Evolutionary conservation across 2,329 filamentous ascomycete species (phyloP).

Genomic region (Diaporthe destruens): DNA sequence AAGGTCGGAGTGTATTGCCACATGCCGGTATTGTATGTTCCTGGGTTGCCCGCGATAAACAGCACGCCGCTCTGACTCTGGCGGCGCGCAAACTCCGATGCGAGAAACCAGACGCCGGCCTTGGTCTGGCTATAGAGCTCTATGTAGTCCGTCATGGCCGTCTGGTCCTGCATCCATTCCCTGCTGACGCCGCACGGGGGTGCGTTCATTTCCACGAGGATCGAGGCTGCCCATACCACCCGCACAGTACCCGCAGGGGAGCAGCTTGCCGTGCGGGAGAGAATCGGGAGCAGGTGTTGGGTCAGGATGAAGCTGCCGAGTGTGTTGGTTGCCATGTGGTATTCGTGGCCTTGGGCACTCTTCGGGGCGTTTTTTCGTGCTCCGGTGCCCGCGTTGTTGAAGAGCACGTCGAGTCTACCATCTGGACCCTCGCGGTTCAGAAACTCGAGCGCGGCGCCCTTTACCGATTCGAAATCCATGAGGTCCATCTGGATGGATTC

Average conservation of each 20-base stretch:
- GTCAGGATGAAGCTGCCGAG: conserved; percentile 43
- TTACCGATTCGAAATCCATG: conserved; percentile 43
- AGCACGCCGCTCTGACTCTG: conserved; percentile 40
- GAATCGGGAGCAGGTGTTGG: conserved; percentile 34
- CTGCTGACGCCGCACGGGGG: conserved; percentile 41
- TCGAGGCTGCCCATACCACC: conserved; percentile 45
- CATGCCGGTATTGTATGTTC: conserved; percentile 24
- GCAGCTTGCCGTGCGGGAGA: not conserved
- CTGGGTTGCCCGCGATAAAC: conserved; percentile 28
- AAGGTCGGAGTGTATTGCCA: conserved; percentile 25
- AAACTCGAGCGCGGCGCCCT: conserved; percentile 41
- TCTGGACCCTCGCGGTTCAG: conserved; percentile 36
- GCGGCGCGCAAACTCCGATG: conserved; percentile 44
- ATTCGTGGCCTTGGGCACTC: conserved; percentile 43
- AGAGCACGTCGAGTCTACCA: conserved; percentile 44
- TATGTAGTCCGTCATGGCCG: conserved; percentile 28
- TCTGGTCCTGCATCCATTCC: conserved; percentile 41
- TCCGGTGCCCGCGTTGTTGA: conserved; percentile 46
- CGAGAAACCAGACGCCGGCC: conserved; percentile 45
- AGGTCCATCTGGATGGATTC: conserved; percentile 44
- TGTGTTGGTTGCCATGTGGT: conserved; percentile 44
- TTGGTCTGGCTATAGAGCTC: conserved; percentile 45
- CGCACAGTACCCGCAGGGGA: conserved; percentile 41
- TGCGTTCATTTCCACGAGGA: conserved; percentile 43
- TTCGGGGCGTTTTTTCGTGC: conserved; percentile 42